Conservation (phyloP, 148 eudicot genomes). For the Camellia japonica region DNA sequence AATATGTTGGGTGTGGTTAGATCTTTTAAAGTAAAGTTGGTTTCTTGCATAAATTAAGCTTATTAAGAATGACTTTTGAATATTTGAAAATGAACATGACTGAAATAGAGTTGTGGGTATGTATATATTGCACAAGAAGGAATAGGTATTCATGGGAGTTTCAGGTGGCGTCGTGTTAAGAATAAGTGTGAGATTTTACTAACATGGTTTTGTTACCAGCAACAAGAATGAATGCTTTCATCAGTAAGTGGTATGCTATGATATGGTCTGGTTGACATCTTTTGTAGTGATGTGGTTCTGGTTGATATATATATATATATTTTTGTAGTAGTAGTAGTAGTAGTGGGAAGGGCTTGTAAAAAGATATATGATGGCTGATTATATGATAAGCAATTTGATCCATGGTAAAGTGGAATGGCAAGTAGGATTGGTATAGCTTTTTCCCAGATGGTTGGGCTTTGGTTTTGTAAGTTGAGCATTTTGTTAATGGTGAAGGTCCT, state of each 20-base stretch:
- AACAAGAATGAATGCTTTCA: slow-evolving; percentile 5
- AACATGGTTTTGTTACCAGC: background rate
- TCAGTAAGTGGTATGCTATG: background rate
- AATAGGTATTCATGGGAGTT: background rate
- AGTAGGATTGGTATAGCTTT: background rate
- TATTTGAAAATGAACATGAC: background rate
- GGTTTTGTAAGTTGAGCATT: background rate
- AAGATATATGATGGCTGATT: background rate
- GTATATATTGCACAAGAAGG: background rate
- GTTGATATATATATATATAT: background rate
- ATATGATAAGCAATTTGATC: background rate
- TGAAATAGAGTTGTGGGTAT: background rate
- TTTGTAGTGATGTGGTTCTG: background rate
- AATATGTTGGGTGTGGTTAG: background rate
- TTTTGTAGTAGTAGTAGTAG: background rate
- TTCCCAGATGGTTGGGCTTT: background rate
- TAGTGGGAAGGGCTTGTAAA: background rate
- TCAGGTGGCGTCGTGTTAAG: background rate
- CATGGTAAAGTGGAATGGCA: background rate
- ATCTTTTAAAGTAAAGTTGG: background rate
- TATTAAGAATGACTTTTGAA: background rate
- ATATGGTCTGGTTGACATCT: background rate
- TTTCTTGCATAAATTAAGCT: background rate
- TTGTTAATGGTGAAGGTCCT: background rate
- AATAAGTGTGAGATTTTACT: background rate